Evolutionary conservation across 2,329 filamentous ascomycete species (phyloP).

Genomic region (Pyrenophora tritici-repentis): DNA sequence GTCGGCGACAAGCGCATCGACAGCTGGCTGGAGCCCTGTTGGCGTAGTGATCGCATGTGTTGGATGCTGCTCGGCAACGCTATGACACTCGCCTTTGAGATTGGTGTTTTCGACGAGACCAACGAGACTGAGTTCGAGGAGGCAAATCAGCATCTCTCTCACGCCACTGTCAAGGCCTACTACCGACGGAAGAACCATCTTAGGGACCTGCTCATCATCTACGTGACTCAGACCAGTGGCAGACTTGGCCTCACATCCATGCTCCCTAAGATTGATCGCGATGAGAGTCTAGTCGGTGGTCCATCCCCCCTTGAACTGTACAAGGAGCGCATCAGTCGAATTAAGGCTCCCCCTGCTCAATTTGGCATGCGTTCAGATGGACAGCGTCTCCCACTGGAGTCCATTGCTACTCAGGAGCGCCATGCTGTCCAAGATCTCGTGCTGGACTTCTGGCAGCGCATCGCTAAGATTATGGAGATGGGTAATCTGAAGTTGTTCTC

Average conservation of each 20-base stretch:
- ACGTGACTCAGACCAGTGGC: conserved; percentile 91
- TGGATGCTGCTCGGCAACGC: conserved; percentile 97
- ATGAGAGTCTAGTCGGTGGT: conserved; percentile 29
- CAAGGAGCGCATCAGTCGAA: conserved; percentile 43
- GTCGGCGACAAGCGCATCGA: conserved; percentile 85
- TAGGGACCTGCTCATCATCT: conserved; percentile 84
- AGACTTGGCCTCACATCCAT: conserved; percentile 91
- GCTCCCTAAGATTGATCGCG: conserved; percentile 64
- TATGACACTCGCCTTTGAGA: conserved; percentile 86
- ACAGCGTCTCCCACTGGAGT: conserved; percentile 43
- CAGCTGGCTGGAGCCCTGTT: conserved; percentile 94
- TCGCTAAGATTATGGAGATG: conserved; percentile 89
- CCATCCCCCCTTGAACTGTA: conserved; percentile 43
- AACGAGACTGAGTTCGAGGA: conserved; percentile 66
- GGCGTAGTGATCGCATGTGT: conserved; percentile 89
- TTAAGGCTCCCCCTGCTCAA: conserved; percentile 43
- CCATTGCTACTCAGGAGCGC: conserved; percentile 43
- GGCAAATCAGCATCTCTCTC: conserved; percentile 46
- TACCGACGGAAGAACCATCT: conserved; percentile 79
- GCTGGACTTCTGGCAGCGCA: conserved; percentile 87
- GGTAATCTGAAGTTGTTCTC: conserved; percentile 89
- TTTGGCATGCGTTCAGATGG: conserved; percentile 44
- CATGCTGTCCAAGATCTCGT: conserved; percentile 59
- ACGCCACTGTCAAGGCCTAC: conserved; percentile 72
- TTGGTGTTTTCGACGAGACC: conserved; percentile 93